phyloP scores from a whole-genome alignment of 2,329 filamentous ascomycete genomes.

The Sarocladium brachiariae region DNA sequence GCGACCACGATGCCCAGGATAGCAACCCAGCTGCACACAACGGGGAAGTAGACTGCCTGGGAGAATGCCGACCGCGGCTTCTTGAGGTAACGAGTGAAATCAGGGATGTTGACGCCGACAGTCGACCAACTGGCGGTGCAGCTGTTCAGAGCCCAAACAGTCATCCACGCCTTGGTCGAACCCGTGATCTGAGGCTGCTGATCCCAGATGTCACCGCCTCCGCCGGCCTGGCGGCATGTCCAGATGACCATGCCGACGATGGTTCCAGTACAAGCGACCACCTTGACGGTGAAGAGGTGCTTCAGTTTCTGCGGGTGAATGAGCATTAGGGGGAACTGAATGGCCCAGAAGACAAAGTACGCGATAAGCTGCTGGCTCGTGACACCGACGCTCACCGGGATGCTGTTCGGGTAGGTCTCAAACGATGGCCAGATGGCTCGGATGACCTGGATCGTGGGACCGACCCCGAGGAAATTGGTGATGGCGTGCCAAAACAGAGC shows the following conservation, averaged over 20 bases:
- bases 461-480: slow-evolving; percentile 57
- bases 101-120: slow-evolving; percentile 33
- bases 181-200: slow-evolving; percentile 11
- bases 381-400: slow-evolving; percentile 44
- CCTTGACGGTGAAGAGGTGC: slow-evolving; percentile 34
- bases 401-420: slow-evolving; percentile 41
- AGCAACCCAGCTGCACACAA: not conserved
- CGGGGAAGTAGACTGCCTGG: not conserved
- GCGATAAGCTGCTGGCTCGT: slow-evolving; percentile 48
- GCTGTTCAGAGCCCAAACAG: slow-evolving; percentile 9
- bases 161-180: slow-evolving; percentile 10
- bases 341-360: slow-evolving; percentile 51
- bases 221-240: slow-evolving; percentile 19
- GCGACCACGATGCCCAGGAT: not conserved
- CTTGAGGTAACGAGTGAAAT: slow-evolving; percentile 35
- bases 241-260: not conserved
- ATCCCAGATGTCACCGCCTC: slow-evolving; percentile 16
- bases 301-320: slow-evolving; percentile 49
- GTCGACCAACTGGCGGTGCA: slow-evolving; percentile 21
- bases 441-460: slow-evolving; percentile 36
- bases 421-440: slow-evolving; percentile 49
- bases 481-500: slow-evolving; percentile 56
- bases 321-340: slow-evolving; percentile 46
- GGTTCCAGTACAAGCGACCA: not conserved
- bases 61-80: slow-evolving; percentile 15